phyloP scores from a whole-genome alignment of 2,329 filamentous ascomycete species.

The Aspergillus eucalypticola region DNA sequence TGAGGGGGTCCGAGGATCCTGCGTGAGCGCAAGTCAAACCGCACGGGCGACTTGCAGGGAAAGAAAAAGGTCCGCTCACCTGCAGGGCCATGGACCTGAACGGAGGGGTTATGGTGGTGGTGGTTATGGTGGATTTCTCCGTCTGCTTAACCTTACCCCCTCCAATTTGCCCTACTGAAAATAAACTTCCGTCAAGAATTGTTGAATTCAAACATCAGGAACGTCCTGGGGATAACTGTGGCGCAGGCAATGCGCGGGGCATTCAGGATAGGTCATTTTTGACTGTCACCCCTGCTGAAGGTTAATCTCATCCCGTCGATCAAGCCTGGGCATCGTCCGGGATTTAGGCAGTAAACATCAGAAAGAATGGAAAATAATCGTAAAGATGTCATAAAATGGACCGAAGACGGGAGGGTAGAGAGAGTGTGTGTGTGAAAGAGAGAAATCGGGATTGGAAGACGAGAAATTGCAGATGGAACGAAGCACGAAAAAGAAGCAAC shows the following conservation, averaged over 20 bases:
- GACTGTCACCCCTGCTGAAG: background rate
- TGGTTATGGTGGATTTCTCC: background rate
- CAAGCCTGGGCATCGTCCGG: background rate
- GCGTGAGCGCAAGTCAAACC: slow-evolving; percentile 7
- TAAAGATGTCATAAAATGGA: background rate
- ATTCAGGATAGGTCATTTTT: background rate
- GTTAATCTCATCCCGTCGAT: background rate
- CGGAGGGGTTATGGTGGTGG: background rate
- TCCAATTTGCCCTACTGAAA: background rate
- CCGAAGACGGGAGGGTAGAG: background rate
- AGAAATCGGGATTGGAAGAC: background rate
- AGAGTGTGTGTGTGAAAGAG: no score
- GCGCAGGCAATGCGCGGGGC: slow-evolving; percentile 1
- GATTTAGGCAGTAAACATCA: background rate
- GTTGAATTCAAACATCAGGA: slow-evolving; percentile 1
- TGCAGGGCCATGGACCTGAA: slow-evolving; percentile 11
- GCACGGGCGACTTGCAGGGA: slow-evolving; percentile 13
- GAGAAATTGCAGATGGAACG: background rate
- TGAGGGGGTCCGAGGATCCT: slow-evolving; percentile 7
- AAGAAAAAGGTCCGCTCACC: slow-evolving; percentile 20
- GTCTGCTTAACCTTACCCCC: background rate
- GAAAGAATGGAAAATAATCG: background rate
- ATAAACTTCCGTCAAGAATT: background rate
- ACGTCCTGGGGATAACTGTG: slow-evolving; percentile 1
- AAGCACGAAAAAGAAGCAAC: background rate